phyloP scores from a whole-genome alignment of 768 basidiomycete species.

The Suillus brevipes region DNA sequence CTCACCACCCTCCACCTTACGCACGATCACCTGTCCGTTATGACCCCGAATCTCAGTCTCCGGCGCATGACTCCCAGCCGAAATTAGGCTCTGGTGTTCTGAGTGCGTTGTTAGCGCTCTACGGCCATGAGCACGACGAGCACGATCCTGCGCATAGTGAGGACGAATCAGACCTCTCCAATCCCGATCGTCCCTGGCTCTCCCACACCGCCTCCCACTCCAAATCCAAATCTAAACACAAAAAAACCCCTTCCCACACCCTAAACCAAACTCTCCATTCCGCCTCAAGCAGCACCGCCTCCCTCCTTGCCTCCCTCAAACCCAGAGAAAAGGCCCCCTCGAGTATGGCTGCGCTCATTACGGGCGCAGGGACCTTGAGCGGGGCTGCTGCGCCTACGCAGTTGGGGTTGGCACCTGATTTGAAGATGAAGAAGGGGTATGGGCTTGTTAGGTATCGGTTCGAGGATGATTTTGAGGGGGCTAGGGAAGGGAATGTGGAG shows the following conservation, averaged over 20 bases:
- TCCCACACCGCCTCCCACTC: background rate
- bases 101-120: slow-evolving; percentile 64
- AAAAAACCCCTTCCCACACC: background rate
- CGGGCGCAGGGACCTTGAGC: slow-evolving; percentile 63
- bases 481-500: background rate
- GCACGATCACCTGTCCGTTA: background rate
- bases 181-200: slow-evolving; percentile 23
- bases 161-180: slow-evolving; percentile 15
- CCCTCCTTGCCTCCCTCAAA: slow-evolving; percentile 17
- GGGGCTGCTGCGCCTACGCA: slow-evolving; percentile 59
- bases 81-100: slow-evolving; percentile 54
- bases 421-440: slow-evolving; percentile 55
- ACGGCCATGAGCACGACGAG: slow-evolving; percentile 37
- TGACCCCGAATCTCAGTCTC: slow-evolving; percentile 10
- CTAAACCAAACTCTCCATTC: slow-evolving; percentile 22
- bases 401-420: slow-evolving; percentile 52
- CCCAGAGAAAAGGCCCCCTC: slow-evolving; percentile 15
- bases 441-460: slow-evolving; percentile 56
- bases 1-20: background rate
- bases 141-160: slow-evolving; percentile 20
- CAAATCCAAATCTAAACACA: background rate
- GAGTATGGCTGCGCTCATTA: slow-evolving; percentile 59
- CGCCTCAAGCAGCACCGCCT: slow-evolving; percentile 25
- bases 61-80: slow-evolving; percentile 15
- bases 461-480: background rate